Percentiles rank a stretch among this genome's conserved stretches.
phyloP scores from a whole-genome alignment of 495 filamentous ascomycete genomes.

The Trichocladium uniseriatum region DNA sequence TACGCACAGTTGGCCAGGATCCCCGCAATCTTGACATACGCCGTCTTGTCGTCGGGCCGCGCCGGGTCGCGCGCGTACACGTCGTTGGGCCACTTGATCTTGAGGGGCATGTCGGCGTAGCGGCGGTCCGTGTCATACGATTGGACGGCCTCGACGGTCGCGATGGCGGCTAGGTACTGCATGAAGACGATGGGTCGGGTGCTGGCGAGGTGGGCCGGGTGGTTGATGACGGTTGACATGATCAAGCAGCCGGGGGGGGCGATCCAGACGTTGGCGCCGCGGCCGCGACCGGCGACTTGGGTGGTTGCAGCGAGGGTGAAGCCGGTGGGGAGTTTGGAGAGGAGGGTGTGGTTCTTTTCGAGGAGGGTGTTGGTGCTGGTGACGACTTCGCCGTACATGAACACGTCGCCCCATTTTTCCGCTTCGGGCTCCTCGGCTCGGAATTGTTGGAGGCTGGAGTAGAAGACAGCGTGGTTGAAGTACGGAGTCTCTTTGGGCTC shows the following conservation, averaged over 20 bases:
- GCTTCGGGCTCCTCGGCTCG: constrained; percentile 43
- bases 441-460: constrained; percentile 60
- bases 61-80: constrained; percentile 75
- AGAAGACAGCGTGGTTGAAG: constrained; percentile 80
- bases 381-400: constrained; percentile 86
- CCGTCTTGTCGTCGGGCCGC: constrained; percentile 43
- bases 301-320: constrained; percentile 87
- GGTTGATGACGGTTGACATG: constrained; percentile 77
- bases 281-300: constrained; percentile 84
- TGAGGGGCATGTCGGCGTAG: constrained; percentile 67
- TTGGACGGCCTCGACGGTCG: constrained; percentile 79
- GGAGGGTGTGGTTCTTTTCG: constrained; percentile 77
- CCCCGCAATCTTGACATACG: constrained; percentile 86
- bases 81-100: constrained; percentile 97
- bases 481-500: constrained; percentile 69
- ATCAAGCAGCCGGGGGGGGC: constrained; percentile 79
- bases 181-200: constrained; percentile 85
- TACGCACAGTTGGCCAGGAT: constrained; percentile 89
- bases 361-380: constrained; percentile 94
- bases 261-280: constrained; percentile 91
- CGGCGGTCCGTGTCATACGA: constrained; percentile 50
- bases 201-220: constrained; percentile 58
- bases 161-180: constrained; percentile 85
- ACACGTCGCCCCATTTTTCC: constrained; percentile 59
- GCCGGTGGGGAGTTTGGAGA: constrained; percentile 67